Conservation (phyloP, 225 moss, liverwort and hornwort genomes). For the Rhytidiadelphus loreus region DNA sequence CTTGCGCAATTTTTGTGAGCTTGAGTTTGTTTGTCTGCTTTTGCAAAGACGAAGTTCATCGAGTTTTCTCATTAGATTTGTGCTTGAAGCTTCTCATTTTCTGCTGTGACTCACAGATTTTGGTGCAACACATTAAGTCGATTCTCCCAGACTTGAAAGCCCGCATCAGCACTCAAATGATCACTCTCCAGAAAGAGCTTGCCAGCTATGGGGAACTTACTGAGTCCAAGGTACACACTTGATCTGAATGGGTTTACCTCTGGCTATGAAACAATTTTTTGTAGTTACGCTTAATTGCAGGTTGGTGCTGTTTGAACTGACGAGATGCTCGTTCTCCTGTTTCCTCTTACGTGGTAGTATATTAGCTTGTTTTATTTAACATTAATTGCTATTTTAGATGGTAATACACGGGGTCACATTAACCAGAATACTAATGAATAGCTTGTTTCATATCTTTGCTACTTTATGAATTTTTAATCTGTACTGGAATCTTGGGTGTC, state of each 20-base stretch:
- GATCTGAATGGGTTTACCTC: neutral
- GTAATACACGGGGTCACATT: neutral
- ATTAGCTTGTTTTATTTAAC: neutral
- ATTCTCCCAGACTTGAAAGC: slow-evolving; percentile 96
- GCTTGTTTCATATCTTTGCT: neutral
- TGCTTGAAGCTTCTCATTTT: neutral
- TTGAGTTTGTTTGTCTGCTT: neutral
- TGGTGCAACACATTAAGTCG: slow-evolving; percentile 90
- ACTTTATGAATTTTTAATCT: neutral
- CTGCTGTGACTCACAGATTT: slow-evolving; percentile 41
- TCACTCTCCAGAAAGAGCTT: slow-evolving; percentile 93
- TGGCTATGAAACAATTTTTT: neutral
- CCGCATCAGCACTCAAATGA: slow-evolving; percentile 91
- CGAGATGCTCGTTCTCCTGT: neutral
- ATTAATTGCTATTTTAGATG: neutral
- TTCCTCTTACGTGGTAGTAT: neutral
- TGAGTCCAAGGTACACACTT: slow-evolving; percentile 71
- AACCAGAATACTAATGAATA: neutral
- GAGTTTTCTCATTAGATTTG: neutral
- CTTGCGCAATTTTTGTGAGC: neutral
- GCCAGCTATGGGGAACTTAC: slow-evolving; percentile 95
- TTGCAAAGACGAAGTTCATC: neutral
- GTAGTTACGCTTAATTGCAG: neutral
- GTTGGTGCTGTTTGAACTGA: neutral
- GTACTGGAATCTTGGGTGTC: neutral